phyloP scores from a whole-genome alignment of 106 monocot genomes.

The Gastrodia elata region DNA sequence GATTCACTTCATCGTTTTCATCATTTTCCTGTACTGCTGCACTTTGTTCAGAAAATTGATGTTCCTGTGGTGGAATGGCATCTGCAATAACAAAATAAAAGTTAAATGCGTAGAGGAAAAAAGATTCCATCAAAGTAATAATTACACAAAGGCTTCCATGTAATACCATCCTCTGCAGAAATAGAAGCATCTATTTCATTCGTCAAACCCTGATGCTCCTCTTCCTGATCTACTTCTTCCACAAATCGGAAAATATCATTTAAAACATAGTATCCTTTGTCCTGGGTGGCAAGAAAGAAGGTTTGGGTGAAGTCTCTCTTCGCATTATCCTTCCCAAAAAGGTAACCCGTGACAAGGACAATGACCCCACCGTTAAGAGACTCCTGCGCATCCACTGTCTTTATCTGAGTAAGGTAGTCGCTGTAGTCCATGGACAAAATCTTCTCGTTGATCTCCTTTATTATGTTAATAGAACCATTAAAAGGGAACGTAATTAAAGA shows the following conservation, averaged over 20 bases:
- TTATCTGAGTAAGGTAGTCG: slow-evolving; percentile 41
- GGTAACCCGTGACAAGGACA: slow-evolving; percentile 67
- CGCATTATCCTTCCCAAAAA: slow-evolving; percentile 40
- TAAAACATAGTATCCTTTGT: slow-evolving; percentile 53
- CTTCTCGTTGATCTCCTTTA: slow-evolving; percentile 68
- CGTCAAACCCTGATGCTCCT: slow-evolving; percentile 4
- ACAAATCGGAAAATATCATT: slow-evolving; percentile 74
- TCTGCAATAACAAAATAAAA: slow-evolving; percentile 1
- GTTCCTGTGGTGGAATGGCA: not conserved
- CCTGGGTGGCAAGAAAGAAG: slow-evolving; percentile 78
- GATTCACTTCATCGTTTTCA: slow-evolving; percentile 33
- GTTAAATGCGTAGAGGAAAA: not conserved
- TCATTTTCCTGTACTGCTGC: slow-evolving; percentile 20
- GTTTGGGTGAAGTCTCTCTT: slow-evolving; percentile 61
- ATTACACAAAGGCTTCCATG: not conserved
- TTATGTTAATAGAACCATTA: not conserved
- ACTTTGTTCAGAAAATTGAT: not conserved
- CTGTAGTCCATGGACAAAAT: slow-evolving; percentile 49
- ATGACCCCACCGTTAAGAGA: slow-evolving; percentile 48
- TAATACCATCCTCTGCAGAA: slow-evolving; percentile 28
- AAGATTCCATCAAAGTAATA: not conserved
- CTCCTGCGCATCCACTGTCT: slow-evolving; percentile 62
- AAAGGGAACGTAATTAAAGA: not conserved
- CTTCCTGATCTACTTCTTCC: slow-evolving; percentile 13
- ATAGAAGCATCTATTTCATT: slow-evolving; percentile 14